Base-by-base conservation (phyloP, 371 early-diverging fungal genomes). In the Rhizopus arrhizus region DNA sequence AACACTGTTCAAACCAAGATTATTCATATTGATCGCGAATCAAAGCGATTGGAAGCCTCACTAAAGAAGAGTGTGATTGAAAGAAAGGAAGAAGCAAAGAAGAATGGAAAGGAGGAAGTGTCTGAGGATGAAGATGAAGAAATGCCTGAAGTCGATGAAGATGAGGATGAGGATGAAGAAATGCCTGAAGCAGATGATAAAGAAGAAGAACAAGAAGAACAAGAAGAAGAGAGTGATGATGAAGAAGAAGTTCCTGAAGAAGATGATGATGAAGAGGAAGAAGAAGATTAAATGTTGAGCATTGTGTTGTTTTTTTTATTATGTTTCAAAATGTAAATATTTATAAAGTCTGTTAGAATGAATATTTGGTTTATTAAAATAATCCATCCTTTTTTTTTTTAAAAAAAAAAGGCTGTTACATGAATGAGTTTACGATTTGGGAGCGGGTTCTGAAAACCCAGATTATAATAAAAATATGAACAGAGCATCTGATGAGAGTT, bases 1-100 rank as follows among this genome's bases (percentile, higher is more conserved):
- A 87, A 90, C 63, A 67, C 90, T 10, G 94, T 96, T 10, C 79
- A 80, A 28, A 90, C 86, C 40, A 81, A 84, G 62, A 79, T 96
- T 12, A 64, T 92, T n/a, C 75, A 78, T 61, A 84, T 86, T 55
- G 83, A 91, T 70, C 16, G 66, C 28, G 73, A 80, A 50, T 53
- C 68, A 55, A 84, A 85, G 49, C 86, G 84, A 50, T 73, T 88
- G 9, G 85, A 88, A 63, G 83, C 87, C 40, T 75, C 87, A 8
- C 60, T 90, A 54, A 89, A 86, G 66, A 71, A 71, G 65, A 73
- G 75, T 29, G 69, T 61, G 12, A 59, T 74, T 16, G 72, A 68
- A 36, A 69, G 65, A 28, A 62, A 61, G 4, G 47, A 57, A n/a
- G 48, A 38, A 13, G 32, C 72, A 38, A 61, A 66, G 61, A 75